Base-by-base conservation (phyloP, 2,329 filamentous ascomycete species). In the Colletotrichum higginsianum region DNA sequence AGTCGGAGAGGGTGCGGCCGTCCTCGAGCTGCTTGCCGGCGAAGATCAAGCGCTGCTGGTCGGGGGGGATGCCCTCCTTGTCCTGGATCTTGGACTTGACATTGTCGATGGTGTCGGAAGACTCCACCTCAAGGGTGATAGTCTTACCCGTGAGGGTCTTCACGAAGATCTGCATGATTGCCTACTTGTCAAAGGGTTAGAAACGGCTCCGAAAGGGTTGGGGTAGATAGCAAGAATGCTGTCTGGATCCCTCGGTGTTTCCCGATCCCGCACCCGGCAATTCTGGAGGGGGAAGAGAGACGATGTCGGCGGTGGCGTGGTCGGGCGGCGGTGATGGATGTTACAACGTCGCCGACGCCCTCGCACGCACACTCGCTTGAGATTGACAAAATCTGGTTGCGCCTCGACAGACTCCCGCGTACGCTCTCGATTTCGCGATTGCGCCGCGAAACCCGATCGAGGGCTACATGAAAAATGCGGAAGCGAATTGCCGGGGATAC, bases 111-210 rank as follows among this genome's bases (percentile, higher is more conserved):
- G 96, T 98, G 88, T 99, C 96, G 83, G 93, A 96, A 82, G 95
- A 98, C 93, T 98, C 96, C 88, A 98, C 96, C 95, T 99, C 96
- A 82, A 99, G 95, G 93, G 96, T 98, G 93, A 98, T 98, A 85
- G 96, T 98, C 93, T 98, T 98, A 84, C 96, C 96, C 94, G 96
- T 98, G 81, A 98, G 90, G 90, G 91, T 92, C 87, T 92, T 92
- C 82, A 92, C 91, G 88, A 93, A 93, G 85, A 92, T 92, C 89
- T 92, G 90, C 90, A 92, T 92, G 86, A 85, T 90, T 90, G 89
- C 89, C 88, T 90, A 78, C 81, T 82, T 77, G 75, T 49, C 62
- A 74, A 75, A 75, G 81, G 78, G 82, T 85, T 83, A 86, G 84
- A 84, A 63, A 55, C 30, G 53, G 23, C 46, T 62, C 6, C n/a